Evolutionary conservation across 1,284 basidiomycete genomes (phyloP), one percentile per base, ranked within the genome.

Genomic region (Paramarasmius palmivorus): DNA sequence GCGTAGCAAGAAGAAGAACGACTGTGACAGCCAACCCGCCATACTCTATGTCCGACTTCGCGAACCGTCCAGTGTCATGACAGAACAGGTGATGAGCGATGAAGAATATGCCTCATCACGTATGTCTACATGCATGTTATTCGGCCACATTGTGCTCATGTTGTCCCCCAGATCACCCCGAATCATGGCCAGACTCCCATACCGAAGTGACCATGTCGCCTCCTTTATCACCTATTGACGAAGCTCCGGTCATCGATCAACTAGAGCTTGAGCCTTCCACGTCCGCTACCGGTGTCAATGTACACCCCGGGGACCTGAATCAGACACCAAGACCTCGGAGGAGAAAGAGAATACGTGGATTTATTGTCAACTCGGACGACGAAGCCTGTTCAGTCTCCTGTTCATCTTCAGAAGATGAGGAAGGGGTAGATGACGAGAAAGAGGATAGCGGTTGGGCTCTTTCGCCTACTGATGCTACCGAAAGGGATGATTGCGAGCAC

Each of bases 281-380:
- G 12, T 29, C 12, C 17, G 17, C 44, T 12, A 46, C 44, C 8
- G 44, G 25, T 32, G 29, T 46, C 7, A 26, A 46, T 14, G 3
- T 25, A 15, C 41, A 44, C n/a, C 39, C 3, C 5, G 15, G 17
- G 10, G 25, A 44, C 3, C 39, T 15, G 5, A 10, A 17, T 9
- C 39, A 17, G n/a, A 10, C 20, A 9, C 25, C 12, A 29, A 22
- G 25, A n/a, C 12, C 17, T 38, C 50, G 34, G 19, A 51, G 52
- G 12, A 55, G 58, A 19, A 56, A 58, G 25, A 42, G 56, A 20
- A 34, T 63, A 8, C 59, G 56, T 12, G 67, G 68, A 2, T 71
- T 66, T 50, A 9, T 41, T 2, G 57, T 69, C 32, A 50, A 63
- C 44, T 63, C 67, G 1, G 70, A 67, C 40, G 66, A 67, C 47